These are phyloP conservation scores for Penicillium decumbens DNA, from an alignment of 2,329 filamentous ascomycete genomes.

Conservation along the genomic window DNA sequence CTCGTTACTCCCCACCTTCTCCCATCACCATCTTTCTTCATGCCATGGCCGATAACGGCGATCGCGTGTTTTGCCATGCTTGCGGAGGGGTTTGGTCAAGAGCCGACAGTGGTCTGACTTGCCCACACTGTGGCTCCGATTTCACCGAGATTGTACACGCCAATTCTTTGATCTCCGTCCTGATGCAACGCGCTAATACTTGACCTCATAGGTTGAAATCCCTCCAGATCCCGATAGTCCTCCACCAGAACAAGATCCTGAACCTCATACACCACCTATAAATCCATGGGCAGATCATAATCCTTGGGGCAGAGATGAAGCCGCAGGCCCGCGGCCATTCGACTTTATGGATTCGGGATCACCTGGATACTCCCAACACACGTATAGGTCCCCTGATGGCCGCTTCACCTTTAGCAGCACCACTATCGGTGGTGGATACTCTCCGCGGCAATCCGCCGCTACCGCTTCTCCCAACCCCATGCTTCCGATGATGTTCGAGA, in stretches of 20 bases:
- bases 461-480: slow-evolving; percentile 11
- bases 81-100: slow-evolving; percentile 79
- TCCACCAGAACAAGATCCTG: slow-evolving; percentile 21
- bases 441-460: slow-evolving; percentile 15
- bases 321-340: slow-evolving; percentile 35
- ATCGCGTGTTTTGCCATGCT: slow-evolving; percentile 80
- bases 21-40: not conserved
- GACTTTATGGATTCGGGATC: slow-evolving; percentile 13
- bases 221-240: slow-evolving; percentile 26
- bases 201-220: slow-evolving; percentile 29
- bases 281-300: slow-evolving; percentile 44
- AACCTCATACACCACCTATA: slow-evolving; percentile 15
- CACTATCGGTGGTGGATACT: slow-evolving; percentile 23
- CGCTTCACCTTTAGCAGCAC: slow-evolving; percentile 41
- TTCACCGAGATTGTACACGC: slow-evolving; percentile 77
- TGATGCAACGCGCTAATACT: not conserved
- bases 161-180: not conserved
- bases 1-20: slow-evolving; percentile 5
- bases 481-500: slow-evolving; percentile 33
- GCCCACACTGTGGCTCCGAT: slow-evolving; percentile 72
- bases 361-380: slow-evolving; percentile 32
- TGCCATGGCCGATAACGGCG: slow-evolving; percentile 41
- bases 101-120: slow-evolving; percentile 63
- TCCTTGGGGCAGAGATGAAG: slow-evolving; percentile 46
- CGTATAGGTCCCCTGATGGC: slow-evolving; percentile 45